Percentiles rank a stretch among this genome's conserved stretches.
These are phyloP conservation scores for Neopestalotiopsis sp. DNA, from an alignment of 2,329 filamentous ascomycete species.

Conservation along the genomic window DNA sequence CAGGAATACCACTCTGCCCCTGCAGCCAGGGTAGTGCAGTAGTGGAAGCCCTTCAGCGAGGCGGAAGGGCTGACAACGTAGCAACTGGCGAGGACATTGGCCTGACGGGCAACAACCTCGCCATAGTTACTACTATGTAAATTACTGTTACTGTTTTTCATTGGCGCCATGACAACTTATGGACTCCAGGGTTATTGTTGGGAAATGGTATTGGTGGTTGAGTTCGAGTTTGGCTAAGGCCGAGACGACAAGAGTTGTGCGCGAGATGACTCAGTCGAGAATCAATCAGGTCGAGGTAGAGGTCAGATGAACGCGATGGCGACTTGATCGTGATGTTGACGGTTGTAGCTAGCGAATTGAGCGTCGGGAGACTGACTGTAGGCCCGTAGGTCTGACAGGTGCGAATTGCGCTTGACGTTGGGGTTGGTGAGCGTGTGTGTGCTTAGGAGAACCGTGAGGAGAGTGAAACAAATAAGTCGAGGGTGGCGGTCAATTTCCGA, in stretches of 20 bases:
- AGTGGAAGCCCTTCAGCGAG: conserved; percentile 84
- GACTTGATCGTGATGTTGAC: not conserved
- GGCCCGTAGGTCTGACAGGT: not conserved
- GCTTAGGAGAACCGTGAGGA: not conserved
- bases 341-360: not conserved
- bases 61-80: conserved; percentile 80
- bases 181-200: conserved; percentile 18
- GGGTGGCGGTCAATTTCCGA: not conserved
- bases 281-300: not conserved
- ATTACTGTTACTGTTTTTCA: conserved; percentile 73
- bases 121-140: conserved; percentile 78
- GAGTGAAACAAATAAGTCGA: not conserved
- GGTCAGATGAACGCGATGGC: not conserved
- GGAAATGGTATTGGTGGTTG: not conserved
- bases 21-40: conserved; percentile 90
- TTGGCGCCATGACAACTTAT: conserved; percentile 62
- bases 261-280: not conserved
- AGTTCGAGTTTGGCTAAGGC: not conserved
- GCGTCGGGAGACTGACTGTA: not conserved
- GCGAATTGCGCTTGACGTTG: not conserved
- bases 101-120: conserved; percentile 66
- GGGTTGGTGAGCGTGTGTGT: not conserved
- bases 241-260: not conserved
- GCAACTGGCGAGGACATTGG: conserved; percentile 88
- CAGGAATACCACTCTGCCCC: conserved; percentile 94